Conservation (phyloP, 169 alveolate species). For the Plasmodium knowlesi region DNA sequence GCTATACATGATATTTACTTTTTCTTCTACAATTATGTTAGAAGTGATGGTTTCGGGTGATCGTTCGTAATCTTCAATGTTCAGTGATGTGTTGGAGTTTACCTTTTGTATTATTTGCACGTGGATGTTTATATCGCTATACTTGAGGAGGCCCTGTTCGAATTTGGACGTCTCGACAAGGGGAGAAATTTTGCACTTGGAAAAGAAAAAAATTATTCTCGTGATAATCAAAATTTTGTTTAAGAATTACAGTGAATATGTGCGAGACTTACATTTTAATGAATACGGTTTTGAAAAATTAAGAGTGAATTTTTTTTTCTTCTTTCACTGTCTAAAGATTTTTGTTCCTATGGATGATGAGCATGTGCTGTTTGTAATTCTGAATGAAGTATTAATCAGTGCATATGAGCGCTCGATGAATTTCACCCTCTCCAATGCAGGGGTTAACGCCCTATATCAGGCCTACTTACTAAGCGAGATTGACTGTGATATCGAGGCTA, state of each 20-base stretch:
- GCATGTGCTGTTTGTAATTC: conserved; percentile 59
- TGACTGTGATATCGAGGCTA: neutral
- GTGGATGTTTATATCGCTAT: too few species aligned
- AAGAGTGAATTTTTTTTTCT: conserved; percentile 59
- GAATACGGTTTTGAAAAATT: conserved; percentile 27
- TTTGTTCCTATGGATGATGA: conserved; percentile 72
- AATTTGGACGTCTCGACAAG: too few species aligned
- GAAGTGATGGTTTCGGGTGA: too few species aligned
- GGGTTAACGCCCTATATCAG: neutral
- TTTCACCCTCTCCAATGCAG: neutral
- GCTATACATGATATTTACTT: too few species aligned
- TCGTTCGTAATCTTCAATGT: too few species aligned
- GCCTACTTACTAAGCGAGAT: conserved; percentile 1
- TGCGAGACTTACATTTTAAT: conserved; percentile 46
- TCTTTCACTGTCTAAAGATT: conserved; percentile 42
- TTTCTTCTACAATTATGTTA: too few species aligned
- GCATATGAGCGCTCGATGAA: conserved; percentile 20
- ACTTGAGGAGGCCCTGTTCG: too few species aligned
- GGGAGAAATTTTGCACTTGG: conserved; percentile 3
- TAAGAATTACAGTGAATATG: conserved; percentile 57
- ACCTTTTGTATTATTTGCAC: too few species aligned
- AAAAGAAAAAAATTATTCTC: conserved; percentile 31
- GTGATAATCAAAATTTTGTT: conserved; percentile 60
- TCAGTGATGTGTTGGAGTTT: too few species aligned
- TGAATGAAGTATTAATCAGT: conserved; percentile 62